Conservation (phyloP, 495 filamentous ascomycete genomes). For the Xylaria sp. region DNA sequence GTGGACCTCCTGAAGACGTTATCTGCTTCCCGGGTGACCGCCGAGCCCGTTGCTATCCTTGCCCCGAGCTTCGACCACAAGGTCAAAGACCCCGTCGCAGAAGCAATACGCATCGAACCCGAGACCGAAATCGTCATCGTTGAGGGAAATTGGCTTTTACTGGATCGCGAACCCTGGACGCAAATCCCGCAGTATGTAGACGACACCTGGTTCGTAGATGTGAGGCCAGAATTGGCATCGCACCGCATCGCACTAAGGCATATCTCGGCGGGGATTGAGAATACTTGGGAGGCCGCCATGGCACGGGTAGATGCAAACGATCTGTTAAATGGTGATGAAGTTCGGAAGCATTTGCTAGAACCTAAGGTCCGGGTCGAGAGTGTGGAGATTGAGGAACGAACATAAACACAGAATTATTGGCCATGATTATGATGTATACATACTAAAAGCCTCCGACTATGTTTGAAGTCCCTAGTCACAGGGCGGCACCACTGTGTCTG, state of each 20-base stretch:
- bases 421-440: too few relatives aligned
- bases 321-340: conserved; percentile 43
- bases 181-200: conserved; percentile 29
- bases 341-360: conserved; percentile 1
- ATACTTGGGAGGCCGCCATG: conserved; percentile 48
- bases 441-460: too few relatives aligned
- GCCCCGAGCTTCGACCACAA: conserved; percentile 52
- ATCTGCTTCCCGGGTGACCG: conserved; percentile 14
- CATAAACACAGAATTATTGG: not conserved
- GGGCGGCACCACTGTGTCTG: too few relatives aligned
- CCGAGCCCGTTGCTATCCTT: conserved; percentile 27
- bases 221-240: conserved; percentile 43
- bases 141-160: conserved; percentile 47
- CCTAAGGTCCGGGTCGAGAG: conserved; percentile 14
- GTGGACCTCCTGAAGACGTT: conserved; percentile 42
- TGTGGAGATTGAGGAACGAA: not conserved
- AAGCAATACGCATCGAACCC: conserved; percentile 44
- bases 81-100: conserved; percentile 49
- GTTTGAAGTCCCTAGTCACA: too few relatives aligned
- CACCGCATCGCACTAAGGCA: conserved; percentile 48
- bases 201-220: conserved; percentile 47
- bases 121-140: conserved; percentile 46
- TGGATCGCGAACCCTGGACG: conserved; percentile 35
- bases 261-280: conserved; percentile 50
- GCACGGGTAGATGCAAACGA: conserved; percentile 52